Conservation (phyloP, 163 green algal genomes). For the Prototheca wickerhamii region DNA sequence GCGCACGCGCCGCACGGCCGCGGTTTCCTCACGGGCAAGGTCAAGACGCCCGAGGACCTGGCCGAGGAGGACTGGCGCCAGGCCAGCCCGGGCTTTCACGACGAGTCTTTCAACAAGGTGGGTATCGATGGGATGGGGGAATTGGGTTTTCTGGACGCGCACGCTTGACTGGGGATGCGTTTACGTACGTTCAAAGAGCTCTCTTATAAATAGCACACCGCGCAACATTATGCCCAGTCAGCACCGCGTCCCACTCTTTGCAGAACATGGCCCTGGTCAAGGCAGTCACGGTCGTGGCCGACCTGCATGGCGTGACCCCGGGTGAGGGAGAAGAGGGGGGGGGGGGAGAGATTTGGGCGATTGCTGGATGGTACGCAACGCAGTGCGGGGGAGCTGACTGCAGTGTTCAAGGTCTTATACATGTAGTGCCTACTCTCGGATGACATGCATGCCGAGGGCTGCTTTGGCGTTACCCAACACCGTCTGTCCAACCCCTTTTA, state of each 20-base stretch:
- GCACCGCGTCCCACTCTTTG: background rate
- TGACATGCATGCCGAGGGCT: too few relatives aligned
- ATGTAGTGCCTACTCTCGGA: too few relatives aligned
- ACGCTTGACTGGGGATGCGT: too few relatives aligned
- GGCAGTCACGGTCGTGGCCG: slow-evolving; percentile 33
- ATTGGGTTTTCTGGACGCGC: too few relatives aligned
- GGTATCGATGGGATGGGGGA: background rate
- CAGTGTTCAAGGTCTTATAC: too few relatives aligned
- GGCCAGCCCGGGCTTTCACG: slow-evolving; percentile 18
- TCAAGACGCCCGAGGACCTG: slow-evolving; percentile 20
- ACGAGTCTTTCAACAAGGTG: slow-evolving; percentile 23
- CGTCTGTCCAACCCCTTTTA: background rate
- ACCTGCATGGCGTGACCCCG: slow-evolving; percentile 33
- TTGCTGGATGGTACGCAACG: too few relatives aligned
- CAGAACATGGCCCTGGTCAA: slow-evolving; percentile 52
- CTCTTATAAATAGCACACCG: background rate
- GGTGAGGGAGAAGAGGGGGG: background rate
- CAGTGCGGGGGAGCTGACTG: too few relatives aligned
- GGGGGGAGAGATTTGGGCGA: too few relatives aligned
- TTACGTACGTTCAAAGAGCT: too few relatives aligned
- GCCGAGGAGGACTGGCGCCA: slow-evolving; percentile 10
- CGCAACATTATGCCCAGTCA: background rate
- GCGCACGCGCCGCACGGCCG: slow-evolving; percentile 6
- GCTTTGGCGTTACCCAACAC: too few relatives aligned
- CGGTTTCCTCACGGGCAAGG: slow-evolving; percentile 47